Percentiles rank a stretch among this genome's conserved stretches.
phyloP scores from a whole-genome alignment of 176 grass and related monocot species.

The Bothriochloa decipiens region DNA sequence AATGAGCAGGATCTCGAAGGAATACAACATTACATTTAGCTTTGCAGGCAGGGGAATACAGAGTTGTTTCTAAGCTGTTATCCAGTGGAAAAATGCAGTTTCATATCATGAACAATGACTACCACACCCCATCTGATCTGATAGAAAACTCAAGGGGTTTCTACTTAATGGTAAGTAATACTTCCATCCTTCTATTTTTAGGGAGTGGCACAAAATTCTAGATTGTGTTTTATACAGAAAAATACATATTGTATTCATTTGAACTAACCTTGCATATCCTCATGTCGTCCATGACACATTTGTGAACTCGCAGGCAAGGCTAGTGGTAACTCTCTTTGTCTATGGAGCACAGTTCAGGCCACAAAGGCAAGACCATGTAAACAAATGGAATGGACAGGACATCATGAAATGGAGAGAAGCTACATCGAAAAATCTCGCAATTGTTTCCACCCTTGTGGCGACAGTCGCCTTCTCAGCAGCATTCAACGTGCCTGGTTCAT shows the following conservation, averaged over 20 bases:
- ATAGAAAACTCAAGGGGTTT: slow-evolving; percentile 35
- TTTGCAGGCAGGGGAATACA: slow-evolving; percentile 16
- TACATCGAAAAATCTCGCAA: slow-evolving; percentile 42
- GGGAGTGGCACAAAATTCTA: background rate
- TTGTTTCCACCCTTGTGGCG: slow-evolving; percentile 54
- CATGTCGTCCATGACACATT: background rate
- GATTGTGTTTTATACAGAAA: background rate
- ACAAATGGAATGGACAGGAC: slow-evolving; percentile 47
- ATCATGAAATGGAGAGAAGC: slow-evolving; percentile 47
- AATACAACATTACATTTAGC: slow-evolving; percentile 54
- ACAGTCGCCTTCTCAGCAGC: slow-evolving; percentile 61
- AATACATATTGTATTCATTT: too few species aligned
- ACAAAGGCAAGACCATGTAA: slow-evolving; percentile 53
- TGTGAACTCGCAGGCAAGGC: slow-evolving; percentile 17
- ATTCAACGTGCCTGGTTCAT: slow-evolving; percentile 64
- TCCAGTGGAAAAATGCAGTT: slow-evolving; percentile 13
- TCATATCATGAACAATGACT: slow-evolving; percentile 51
- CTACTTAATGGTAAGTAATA: slow-evolving; percentile 48
- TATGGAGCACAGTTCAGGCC: slow-evolving; percentile 45
- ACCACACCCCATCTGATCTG: slow-evolving; percentile 33
- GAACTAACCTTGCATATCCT: background rate
- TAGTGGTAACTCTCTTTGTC: slow-evolving; percentile 29
- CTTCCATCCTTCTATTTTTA: background rate
- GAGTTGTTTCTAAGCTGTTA: slow-evolving; percentile 20
- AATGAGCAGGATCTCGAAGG: slow-evolving; percentile 45